phyloP scores from a whole-genome alignment of 306 rosid species.

The Sechiopsis laciniata region DNA sequence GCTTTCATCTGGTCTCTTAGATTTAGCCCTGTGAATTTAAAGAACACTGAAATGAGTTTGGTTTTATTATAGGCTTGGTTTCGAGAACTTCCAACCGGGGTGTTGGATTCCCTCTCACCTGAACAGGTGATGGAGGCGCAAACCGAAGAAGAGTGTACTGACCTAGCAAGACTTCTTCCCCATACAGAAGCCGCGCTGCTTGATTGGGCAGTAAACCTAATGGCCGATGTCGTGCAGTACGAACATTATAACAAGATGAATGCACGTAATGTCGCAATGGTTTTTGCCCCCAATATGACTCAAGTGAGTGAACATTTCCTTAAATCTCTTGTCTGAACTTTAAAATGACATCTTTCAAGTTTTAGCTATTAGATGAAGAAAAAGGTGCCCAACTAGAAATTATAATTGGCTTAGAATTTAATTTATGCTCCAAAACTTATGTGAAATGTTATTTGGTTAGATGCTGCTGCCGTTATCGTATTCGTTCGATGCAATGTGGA shows the following conservation, averaged over 20 bases:
- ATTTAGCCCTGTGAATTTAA: too few species aligned
- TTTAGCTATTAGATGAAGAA: not conserved
- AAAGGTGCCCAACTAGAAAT: not conserved
- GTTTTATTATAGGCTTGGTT: conserved; percentile 76
- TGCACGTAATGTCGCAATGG: conserved; percentile 97
- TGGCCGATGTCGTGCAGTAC: conserved; percentile 91
- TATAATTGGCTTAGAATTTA: not conserved
- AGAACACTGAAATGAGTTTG: not conserved
- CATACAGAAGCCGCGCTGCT: conserved; percentile 80
- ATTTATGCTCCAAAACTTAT: not conserved
- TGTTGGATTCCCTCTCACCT: conserved; percentile 83
- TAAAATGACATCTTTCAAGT: not conserved
- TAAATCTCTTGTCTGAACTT: not conserved
- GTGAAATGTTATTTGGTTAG: not conserved
- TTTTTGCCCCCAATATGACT: conserved; percentile 98
- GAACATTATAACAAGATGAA: conserved; percentile 95
- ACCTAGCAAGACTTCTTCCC: conserved; percentile 75
- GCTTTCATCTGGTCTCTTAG: not conserved
- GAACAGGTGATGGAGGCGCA: conserved; percentile 97
- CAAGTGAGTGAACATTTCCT: conserved; percentile 46
- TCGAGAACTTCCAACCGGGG: conserved; percentile 83
- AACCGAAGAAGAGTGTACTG: conserved; percentile 82
- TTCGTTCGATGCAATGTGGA: not conserved
- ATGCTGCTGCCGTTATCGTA: not conserved
- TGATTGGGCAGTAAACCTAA: conserved; percentile 90